Percentiles rank a stretch among this genome's conserved stretches.
These are phyloP conservation scores for Colletotrichum magnum DNA, from an alignment of 2,329 filamentous ascomycete genomes.

Conservation along the genomic window DNA sequence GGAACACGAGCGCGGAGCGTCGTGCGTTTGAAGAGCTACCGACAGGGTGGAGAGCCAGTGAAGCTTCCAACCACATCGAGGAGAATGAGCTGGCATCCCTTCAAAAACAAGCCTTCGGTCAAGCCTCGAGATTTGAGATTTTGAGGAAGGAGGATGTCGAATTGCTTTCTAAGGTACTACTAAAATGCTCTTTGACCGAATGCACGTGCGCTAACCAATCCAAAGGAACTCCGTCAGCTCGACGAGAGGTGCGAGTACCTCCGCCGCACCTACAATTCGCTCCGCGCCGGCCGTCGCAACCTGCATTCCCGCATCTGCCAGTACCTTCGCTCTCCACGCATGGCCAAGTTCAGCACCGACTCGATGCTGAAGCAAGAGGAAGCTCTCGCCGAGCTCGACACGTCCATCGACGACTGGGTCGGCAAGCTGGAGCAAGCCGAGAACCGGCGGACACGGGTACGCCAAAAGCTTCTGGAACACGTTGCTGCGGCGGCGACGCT, in stretches of 20 bases:
- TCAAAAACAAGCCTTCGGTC: slow-evolving; percentile 72
- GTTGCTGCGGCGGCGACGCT: slow-evolving; percentile 79
- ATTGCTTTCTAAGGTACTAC: slow-evolving; percentile 71
- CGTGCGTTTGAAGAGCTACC: slow-evolving; percentile 74
- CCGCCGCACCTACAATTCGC: slow-evolving; percentile 80
- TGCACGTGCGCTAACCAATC: slow-evolving; percentile 15
- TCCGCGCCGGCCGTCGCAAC: slow-evolving; percentile 82
- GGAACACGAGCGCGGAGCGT: slow-evolving; percentile 63
- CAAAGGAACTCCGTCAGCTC: slow-evolving; percentile 79
- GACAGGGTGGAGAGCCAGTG: slow-evolving; percentile 66
- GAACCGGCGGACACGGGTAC: slow-evolving; percentile 80
- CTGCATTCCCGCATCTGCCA: slow-evolving; percentile 83
- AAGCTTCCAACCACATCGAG: slow-evolving; percentile 65
- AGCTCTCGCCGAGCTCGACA: slow-evolving; percentile 81
- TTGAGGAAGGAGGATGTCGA: slow-evolving; percentile 74
- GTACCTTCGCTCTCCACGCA: slow-evolving; percentile 79
- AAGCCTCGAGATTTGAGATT: slow-evolving; percentile 76
- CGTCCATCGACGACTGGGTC: slow-evolving; percentile 86
- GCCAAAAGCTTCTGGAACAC: slow-evolving; percentile 86
- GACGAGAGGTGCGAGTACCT: slow-evolving; percentile 86
- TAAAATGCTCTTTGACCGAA: neutral
- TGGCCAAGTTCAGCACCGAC: slow-evolving; percentile 80
- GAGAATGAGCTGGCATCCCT: slow-evolving; percentile 64
- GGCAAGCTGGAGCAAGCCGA: slow-evolving; percentile 85
- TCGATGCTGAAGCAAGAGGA: slow-evolving; percentile 86